Base-by-base conservation (phyloP, 139 green algal genomes). In the Picochlorum costavermella region DNA sequence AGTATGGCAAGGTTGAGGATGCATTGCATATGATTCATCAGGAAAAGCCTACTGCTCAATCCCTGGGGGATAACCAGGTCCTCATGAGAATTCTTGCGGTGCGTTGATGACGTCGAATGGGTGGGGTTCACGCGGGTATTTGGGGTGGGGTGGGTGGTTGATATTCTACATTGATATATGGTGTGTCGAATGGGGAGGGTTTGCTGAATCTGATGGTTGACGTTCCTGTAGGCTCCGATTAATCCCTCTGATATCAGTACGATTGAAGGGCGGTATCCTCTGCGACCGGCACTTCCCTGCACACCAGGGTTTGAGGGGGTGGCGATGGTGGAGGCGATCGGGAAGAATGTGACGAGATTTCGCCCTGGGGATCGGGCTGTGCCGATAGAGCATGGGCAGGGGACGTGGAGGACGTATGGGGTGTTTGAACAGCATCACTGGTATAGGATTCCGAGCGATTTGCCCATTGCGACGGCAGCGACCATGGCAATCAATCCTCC, bases 211-310 rank as follows among this genome's bases (percentile, higher is more conserved):
- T 40, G 33, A 40, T 40, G 33, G 33, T 6, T 40, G 33, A 8
- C 33, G 11, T 40, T 6, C 11, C 3, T 6, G 25, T 74, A 91
- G 85, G 72, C 83, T 0, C 84, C 86, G 17, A 81, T 95, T 56
- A 93, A 95, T 69, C 84, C 86, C 1, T 73, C 73, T 6, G 88
- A 95, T 74, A 74, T 95, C 59, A 94, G 92, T 66, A 88, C 78
- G 1, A 69, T 94, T 0, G 74, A 92, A 65, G 86, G 86, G 37
- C 87, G 80, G 74, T 94, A 95, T 64, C 83, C 83, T 1, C 29
- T 90, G 3, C 45, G 59, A 17, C 82, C 85, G 2, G 23, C 31
- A 3, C 66, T 88, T 25, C 88, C 84, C 2, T 82, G 46, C 0
- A 66, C 85, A 8, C 81, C 79, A 1, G 88, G 88, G 3, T 80